Conservation (phyloP, 352 stramenopile genomes). For the Synura sp. region DNA sequence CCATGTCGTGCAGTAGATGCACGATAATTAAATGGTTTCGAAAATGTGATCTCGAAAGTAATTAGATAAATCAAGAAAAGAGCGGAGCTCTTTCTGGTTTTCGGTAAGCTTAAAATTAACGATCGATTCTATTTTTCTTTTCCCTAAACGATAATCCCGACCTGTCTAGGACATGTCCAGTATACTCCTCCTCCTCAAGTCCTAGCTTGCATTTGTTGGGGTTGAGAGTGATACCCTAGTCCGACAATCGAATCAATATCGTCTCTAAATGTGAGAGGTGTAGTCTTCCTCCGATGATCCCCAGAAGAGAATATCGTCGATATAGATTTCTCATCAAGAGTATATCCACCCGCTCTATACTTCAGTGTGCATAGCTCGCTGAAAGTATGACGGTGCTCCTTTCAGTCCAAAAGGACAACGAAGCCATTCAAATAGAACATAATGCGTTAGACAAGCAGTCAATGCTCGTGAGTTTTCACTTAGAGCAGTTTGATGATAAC, state of each 20-base stretch:
- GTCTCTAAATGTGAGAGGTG: not conserved
- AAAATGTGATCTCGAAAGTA: constrained; percentile 20
- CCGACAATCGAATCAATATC: not conserved
- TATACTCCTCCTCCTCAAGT: not conserved
- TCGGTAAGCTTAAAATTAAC: not conserved
- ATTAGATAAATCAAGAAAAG: not conserved
- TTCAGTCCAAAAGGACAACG: not conserved
- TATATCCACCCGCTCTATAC: no score
- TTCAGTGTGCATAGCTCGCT: no score
- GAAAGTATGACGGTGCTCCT: not conserved
- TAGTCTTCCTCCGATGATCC: not conserved
- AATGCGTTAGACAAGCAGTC: not conserved
- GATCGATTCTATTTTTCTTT: not conserved
- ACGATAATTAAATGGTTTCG: constrained; percentile 6
- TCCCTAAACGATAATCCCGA: not conserved
- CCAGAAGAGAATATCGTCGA: not conserved
- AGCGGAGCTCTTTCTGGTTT: not conserved
- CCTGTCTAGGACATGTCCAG: not conserved
- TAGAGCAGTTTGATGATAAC: not conserved
- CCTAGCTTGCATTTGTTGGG: not conserved
- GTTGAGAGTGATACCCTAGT: not conserved
- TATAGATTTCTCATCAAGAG: not conserved
- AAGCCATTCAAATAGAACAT: not conserved
- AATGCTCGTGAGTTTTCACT: not conserved
- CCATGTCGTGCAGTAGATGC: not conserved